Base-by-base conservation (phyloP, 768 basidiomycete genomes). In the Rhodotorula babjevae region DNA sequence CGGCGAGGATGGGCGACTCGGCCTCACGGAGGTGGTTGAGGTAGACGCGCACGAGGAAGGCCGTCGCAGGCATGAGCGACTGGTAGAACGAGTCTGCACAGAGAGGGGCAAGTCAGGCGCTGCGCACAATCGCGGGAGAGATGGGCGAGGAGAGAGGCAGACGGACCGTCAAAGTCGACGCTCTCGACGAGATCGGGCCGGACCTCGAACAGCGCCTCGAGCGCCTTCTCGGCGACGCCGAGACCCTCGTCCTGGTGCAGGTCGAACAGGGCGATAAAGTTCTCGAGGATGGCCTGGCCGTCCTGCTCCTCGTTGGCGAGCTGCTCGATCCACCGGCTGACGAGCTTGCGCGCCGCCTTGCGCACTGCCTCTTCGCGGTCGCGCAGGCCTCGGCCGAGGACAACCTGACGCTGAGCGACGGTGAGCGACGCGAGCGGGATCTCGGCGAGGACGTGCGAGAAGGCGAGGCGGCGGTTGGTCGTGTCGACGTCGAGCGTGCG, bases 11-110 rank as follows among this genome's bases (percentile, higher is more conserved):
- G 7, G 81, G 81, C 63, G 87, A 84, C 63, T 90, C 86, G 18
- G 57, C 33, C 0, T 19, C 8, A 47, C 72, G 84, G 77, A 91
- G 93, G 78, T 91, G 86, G 46, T 92, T 88, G 8, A 90, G 87
- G 79, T 89, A 94, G 18, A 91, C 89, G 12, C 93, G 87, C 0
- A 87, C 89, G 27, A 97, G 85, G 79, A 94, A 90, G 0, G 89
- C 88, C 56, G 84, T 87, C 78, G 92, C 90, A 0, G 91, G 87
- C 0, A 87, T 88, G 29, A 94, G 80, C 1, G 82, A 73, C 0
- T 80, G 79, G 90, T 92, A 97, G 79, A 86, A 97, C 0, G 80
- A 79, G 42, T 89, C 94, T 92, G 76, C 61, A n/a, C n/a, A n/a
- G 52, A 2, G 21, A 11, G 33, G 4, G 19, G 21, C 27, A n/a